A percentile compares a stretch with the other conserved stretches of the same genome.
Conservation (phyloP, 2,329 filamentous ascomycete genomes). For the Neonectria sp. region DNA sequence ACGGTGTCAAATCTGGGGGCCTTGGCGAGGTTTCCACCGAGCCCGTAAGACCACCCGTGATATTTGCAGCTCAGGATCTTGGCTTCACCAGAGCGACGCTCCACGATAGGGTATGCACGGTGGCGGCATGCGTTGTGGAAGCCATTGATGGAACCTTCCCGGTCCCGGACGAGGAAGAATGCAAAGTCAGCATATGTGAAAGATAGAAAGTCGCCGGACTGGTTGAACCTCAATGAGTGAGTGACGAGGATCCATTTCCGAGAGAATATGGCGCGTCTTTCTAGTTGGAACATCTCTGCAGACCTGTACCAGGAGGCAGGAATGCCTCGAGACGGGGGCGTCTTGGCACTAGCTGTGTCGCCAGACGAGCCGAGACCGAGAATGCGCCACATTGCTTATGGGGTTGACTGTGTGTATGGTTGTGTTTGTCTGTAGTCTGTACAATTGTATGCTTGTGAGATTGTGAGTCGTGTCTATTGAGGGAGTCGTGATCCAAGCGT, state of each 20-base stretch:
- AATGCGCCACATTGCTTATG: slow-evolving; percentile 31
- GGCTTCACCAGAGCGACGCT: slow-evolving; percentile 62
- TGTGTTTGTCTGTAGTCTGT: not conserved
- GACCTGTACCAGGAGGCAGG: slow-evolving; percentile 66
- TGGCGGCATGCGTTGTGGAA: slow-evolving; percentile 76
- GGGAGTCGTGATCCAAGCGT: slow-evolving; percentile 2
- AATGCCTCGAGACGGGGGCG: slow-evolving; percentile 51
- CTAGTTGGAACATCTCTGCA: slow-evolving; percentile 67
- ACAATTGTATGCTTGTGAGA: not conserved
- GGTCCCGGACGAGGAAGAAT: slow-evolving; percentile 66
- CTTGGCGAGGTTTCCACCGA: slow-evolving; percentile 71
- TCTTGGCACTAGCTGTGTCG: slow-evolving; percentile 21
- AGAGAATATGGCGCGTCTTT: slow-evolving; percentile 69
- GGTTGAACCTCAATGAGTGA: slow-evolving; percentile 63
- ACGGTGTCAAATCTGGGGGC: slow-evolving; percentile 72
- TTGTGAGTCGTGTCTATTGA: not conserved
- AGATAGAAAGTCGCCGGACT: slow-evolving; percentile 69
- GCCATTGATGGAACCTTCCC: slow-evolving; percentile 66
- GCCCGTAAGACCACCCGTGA: slow-evolving; percentile 74
- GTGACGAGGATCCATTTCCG: slow-evolving; percentile 69
- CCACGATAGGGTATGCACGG: slow-evolving; percentile 71
- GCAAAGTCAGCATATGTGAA: slow-evolving; percentile 68
- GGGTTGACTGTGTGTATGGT: not conserved
- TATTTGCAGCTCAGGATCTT: slow-evolving; percentile 72
- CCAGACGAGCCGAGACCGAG: slow-evolving; percentile 29